These are phyloP conservation scores for Penstemon newberryi DNA, from an alignment of 257 asterid genomes.

Conservation along the genomic window DNA sequence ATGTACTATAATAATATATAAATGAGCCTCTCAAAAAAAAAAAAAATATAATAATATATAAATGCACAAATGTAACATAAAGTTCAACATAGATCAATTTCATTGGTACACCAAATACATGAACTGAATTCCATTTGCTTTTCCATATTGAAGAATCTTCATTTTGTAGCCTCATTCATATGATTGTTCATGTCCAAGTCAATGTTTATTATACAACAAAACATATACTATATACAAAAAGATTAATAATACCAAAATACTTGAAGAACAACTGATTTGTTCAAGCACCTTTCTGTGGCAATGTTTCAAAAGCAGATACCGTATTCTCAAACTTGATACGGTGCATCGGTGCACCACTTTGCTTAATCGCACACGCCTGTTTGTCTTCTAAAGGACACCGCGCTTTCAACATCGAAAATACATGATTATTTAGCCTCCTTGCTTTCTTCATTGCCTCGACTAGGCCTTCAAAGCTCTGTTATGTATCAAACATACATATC, in stretches of 20 bases:
- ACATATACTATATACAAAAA: constrained; percentile 1
- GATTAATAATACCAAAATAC: constrained; percentile 7
- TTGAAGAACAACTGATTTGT: constrained; percentile 1
- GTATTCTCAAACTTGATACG: constrained; percentile 89
- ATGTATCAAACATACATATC: constrained; percentile 13
- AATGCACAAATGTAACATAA: too few relatives aligned
- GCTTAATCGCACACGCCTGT: constrained; percentile 95
- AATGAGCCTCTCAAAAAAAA: too few relatives aligned
- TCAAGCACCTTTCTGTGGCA: constrained; percentile 92
- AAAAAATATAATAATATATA: too few relatives aligned
- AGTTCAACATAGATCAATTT: too few relatives aligned
- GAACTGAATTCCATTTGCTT: neutral
- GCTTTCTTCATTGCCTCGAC: constrained; percentile 95
- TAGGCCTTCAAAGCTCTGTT: constrained; percentile 60
- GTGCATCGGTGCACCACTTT: constrained; percentile 89
- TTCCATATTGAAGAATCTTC: neutral
- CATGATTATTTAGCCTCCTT: constrained; percentile 80
- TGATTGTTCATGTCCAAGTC: constrained; percentile 7
- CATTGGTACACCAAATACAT: too few relatives aligned
- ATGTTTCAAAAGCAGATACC: constrained; percentile 89
- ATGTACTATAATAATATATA: too few relatives aligned
- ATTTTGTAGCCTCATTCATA: constrained; percentile 20
- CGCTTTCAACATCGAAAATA: constrained; percentile 88
- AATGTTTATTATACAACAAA: neutral
- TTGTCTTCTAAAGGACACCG: constrained; percentile 97